Evolutionary conservation across 1,284 basidiomycete genomes (phyloP).

Genomic region (Leccinum proliferum): DNA sequence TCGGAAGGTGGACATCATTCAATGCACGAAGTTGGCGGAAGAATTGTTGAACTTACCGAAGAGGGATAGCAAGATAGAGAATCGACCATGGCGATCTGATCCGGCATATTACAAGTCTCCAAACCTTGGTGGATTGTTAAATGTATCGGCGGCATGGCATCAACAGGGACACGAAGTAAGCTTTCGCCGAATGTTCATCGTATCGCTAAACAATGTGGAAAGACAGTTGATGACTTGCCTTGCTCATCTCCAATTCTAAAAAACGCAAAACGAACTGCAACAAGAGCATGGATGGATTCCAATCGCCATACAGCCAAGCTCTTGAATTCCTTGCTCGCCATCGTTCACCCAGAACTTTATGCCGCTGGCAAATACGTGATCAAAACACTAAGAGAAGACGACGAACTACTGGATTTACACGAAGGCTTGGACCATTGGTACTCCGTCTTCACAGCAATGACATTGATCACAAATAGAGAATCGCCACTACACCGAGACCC

Average conservation of each 20-base stretch:
- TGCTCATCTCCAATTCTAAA: neutral
- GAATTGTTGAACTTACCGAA: neutral
- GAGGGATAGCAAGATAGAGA: too few relatives aligned
- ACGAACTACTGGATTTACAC: neutral
- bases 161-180: neutral
- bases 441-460: neutral
- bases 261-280: neutral
- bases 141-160: neutral
- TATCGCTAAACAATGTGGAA: neutral
- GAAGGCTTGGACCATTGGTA: neutral
- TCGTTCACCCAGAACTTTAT: neutral
- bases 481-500: neutral
- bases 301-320: neutral
- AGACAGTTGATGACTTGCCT: neutral
- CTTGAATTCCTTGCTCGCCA: neutral
- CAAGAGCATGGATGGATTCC: neutral
- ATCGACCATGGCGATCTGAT: neutral
- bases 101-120: neutral
- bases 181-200: neutral
- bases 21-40: neutral
- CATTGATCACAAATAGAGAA: neutral
- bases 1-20: neutral
- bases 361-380: neutral
- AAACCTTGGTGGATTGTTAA: neutral
- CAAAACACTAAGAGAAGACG: neutral